A percentile compares a stretch with the other conserved stretches of the same genome.
These are phyloP conservation scores for Galeopsis tetrahit DNA, from an alignment of 257 asterid genomes.

Conservation along the genomic window DNA sequence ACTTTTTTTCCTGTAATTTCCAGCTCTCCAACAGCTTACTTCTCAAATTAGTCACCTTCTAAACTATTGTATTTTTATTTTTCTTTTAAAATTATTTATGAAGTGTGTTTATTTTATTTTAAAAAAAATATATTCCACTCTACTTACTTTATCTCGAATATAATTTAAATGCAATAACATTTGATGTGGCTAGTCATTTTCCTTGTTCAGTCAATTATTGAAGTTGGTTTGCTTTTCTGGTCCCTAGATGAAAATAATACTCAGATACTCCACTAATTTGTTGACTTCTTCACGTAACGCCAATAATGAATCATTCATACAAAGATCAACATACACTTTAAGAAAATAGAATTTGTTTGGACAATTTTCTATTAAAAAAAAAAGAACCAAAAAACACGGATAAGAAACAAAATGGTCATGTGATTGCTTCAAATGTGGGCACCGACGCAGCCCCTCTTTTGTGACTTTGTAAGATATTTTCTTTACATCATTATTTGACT, in stretches of 20 bases:
- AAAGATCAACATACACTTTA: no score
- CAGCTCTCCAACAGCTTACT: constrained; percentile 29
- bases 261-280: constrained; percentile 9
- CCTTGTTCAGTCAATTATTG: background rate
- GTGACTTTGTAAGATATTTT: background rate
- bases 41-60: constrained; percentile 12
- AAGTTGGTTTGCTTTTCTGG: constrained; percentile 6
- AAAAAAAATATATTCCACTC: no score
- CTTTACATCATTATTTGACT: background rate
- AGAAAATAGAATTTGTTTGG: no score
- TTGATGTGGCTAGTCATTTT: background rate
- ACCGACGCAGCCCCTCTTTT: background rate
- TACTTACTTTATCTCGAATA: no score
- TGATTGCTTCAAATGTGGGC: background rate
- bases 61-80: background rate
- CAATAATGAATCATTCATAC: background rate
- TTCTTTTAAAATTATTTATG: no score
- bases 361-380: background rate
- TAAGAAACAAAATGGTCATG: background rate
- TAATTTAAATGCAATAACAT: no score
- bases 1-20: constrained; percentile 29
- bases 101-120: no score
- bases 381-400: background rate
- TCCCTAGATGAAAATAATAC: background rate
- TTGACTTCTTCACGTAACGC: constrained; percentile 29